Percentiles rank a stretch among this genome's conserved stretches.
These are phyloP conservation scores for Trypanosoma grayi DNA, from an alignment of 208 protist genomes.

Conservation along the genomic window DNA sequence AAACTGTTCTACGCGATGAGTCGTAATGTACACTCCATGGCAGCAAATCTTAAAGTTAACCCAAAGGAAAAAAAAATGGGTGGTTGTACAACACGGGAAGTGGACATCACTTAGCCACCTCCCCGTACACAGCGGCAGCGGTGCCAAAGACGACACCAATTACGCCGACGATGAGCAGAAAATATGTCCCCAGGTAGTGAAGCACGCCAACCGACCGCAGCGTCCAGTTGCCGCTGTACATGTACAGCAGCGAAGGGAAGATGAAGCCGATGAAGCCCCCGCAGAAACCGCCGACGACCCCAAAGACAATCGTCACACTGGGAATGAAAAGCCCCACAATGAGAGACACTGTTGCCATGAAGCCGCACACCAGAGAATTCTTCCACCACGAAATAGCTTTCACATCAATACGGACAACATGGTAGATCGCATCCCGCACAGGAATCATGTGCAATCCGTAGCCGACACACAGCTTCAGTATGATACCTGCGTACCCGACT, in stretches of 20 bases:
- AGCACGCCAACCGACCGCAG: slow-evolving; percentile 30
- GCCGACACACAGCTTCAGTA: slow-evolving; percentile 60
- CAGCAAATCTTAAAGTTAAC: no score
- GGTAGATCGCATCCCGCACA: slow-evolving; percentile 60
- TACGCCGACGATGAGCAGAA: slow-evolving; percentile 48
- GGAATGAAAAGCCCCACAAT: slow-evolving; percentile 61
- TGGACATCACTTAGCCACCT: not conserved
- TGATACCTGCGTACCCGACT: slow-evolving; percentile 50
- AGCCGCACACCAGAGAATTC: slow-evolving; percentile 32
- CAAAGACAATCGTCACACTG: slow-evolving; percentile 70
- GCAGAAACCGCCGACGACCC: slow-evolving; percentile 47
- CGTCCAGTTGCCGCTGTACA: slow-evolving; percentile 50
- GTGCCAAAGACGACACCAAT: slow-evolving; percentile 61
- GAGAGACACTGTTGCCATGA: slow-evolving; percentile 34
- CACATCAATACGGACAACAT: slow-evolving; percentile 42
- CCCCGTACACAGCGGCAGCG: slow-evolving; percentile 40
- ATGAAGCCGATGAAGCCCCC: slow-evolving; percentile 67
- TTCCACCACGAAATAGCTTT: slow-evolving; percentile 52
- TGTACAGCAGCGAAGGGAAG: slow-evolving; percentile 55
- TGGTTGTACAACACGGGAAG: no score
- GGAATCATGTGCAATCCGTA: slow-evolving; percentile 67
- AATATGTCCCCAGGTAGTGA: slow-evolving; percentile 46
- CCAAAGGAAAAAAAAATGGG: no score
- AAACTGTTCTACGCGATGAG: no score
- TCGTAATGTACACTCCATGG: no score